Evolutionary conservation across 495 filamentous ascomycete species (phyloP), one percentile per base, ranked within the genome.

Genomic region (Penicillium simplicissimum): DNA sequence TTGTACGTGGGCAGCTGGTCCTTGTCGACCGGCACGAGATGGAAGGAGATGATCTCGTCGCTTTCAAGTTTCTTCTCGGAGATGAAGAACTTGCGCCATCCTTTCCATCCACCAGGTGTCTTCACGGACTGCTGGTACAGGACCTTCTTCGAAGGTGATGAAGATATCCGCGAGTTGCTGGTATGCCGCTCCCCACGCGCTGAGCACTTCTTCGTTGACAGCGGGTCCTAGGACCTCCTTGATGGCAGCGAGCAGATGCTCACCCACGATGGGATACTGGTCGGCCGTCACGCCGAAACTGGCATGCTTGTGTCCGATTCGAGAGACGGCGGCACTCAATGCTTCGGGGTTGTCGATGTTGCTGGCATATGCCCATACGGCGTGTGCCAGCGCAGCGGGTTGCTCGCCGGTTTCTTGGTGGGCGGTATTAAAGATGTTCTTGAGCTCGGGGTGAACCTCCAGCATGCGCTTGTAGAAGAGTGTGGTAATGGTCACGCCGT

Each of bases 251-350:
- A 90, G 79, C 13, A 89, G 80, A 67, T 85, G 75, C 59, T 75
- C 74, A 36, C 85, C 87, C 25, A 90, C 87, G 40, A 87, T 78
- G 42, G 78, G 74, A 70, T 89, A 89, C 40, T 88, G 85, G 25
- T 80, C 84, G 5, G 87, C 78, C 43, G 77, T 70, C 53, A 90
- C 81, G 60, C 82, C 81, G n/a, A 89, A 78, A 4, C 81, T 84
- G 55, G 82, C 86, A 64, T 90, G 87, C 72, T 89, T 89, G 66
- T 88, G 82, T 55, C 83, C 82, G 63, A 90, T 89, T 64, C 81
- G 82, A 68, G 84, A 82, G 15, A 90, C 79, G 33, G 84, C 82
- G n/a, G 78, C 73, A n/a, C 69, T 58, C 6, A 90, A 79, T 28
- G 76, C 79, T 57, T 71, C 75, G 1, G 87, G 81, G 71, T 88